Base-by-base conservation (phyloP, 139 green algal genomes). In the Chlorella sp. region DNA sequence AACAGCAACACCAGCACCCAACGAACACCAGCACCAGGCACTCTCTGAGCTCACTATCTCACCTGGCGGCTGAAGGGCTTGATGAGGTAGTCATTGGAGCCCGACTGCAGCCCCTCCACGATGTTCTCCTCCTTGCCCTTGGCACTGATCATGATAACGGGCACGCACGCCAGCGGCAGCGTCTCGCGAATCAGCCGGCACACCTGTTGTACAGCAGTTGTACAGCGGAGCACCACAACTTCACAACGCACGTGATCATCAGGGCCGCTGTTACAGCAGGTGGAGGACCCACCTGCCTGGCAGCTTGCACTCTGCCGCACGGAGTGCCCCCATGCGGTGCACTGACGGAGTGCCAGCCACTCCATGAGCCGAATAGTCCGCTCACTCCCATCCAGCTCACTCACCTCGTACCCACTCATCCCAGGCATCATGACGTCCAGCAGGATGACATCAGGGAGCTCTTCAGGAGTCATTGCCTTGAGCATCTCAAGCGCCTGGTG, bases 361-460 rank as follows among this genome's bases (percentile, higher is more conserved):
- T n/a, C n/a, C n/a, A n/a, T n/a, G n/a, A n/a, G n/a, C n/a, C n/a
- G n/a, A n/a, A n/a, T n/a, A n/a, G n/a, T n/a, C n/a, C n/a, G n/a
- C n/a, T n/a, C n/a, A n/a, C n/a, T n/a, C 42, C 10, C 42, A 55
- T 55, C 10, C 42, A 55, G 10, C 42, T 24, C 24, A 27, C 55
- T 30, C 55, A 64, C 55, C 55, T 87, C 86, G 59, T 88, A 92
- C 30, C 88, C 88, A 74, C 81, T 90, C 75, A 92, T 88, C 2
- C 74, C 78, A 1, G 88, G 88, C 88, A 93, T 93, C 88, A 93
- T 93, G 0, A 93, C 85, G 35, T 93, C 87, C 51, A 92, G 83
- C 67, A 93, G 76, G 36, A 93, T 84, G 30, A 88, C 66, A 62
- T 88, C 82, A 3, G 82, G 82, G 35, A 82, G 65, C 31, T 31